Evolutionary conservation across 148 eudicot species (phyloP).

Genomic region (Spergularia bocconei): DNA sequence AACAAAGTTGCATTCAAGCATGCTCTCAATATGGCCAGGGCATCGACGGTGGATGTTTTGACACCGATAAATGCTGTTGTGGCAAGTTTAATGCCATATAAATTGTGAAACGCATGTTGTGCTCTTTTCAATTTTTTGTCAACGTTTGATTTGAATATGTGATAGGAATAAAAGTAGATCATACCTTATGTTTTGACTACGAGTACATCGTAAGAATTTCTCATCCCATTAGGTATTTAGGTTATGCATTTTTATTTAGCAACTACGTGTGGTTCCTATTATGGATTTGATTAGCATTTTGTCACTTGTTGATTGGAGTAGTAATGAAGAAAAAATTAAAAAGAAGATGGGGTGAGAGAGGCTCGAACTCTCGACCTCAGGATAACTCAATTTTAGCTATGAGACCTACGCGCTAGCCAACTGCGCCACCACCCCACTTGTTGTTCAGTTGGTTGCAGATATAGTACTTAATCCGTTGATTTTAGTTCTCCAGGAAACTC

Average conservation of each 20-base stretch:
- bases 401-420: conserved; percentile 33
- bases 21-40: not conserved
- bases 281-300: no score
- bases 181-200: no score
- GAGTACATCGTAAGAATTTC: no score
- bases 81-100: not conserved
- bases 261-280: no score
- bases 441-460: not conserved
- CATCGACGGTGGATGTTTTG: not conserved
- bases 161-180: no score
- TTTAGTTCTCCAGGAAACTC: not conserved
- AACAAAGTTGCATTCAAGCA: not conserved
- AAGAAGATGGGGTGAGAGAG: no score
- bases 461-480: not conserved
- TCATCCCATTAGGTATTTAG: no score
- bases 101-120: not conserved
- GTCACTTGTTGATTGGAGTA: no score
- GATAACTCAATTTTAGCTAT: conserved; percentile 20
- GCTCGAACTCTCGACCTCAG: conserved; percentile 29
- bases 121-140: no score
- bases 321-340: not conserved
- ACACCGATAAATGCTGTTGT: not conserved
- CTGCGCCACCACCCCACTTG: conserved; percentile 20
- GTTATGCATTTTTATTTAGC: no score
- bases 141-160: no score